Evolutionary conservation across 2,329 filamentous ascomycete species (phyloP).

Genomic region (Botrytis hyacinthi): DNA sequence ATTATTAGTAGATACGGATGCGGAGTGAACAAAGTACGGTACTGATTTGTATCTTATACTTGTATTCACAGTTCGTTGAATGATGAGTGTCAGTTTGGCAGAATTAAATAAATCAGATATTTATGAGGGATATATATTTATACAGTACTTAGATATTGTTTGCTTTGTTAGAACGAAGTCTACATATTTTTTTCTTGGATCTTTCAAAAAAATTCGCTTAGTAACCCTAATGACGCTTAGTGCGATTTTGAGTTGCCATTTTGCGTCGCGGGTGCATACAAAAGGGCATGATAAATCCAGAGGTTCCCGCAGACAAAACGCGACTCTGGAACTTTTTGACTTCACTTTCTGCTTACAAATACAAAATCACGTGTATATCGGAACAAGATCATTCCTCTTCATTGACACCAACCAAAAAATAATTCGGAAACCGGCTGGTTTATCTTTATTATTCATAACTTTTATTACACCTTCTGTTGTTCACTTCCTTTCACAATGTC

Average conservation of each 20-base stretch:
- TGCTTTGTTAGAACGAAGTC: not conserved
- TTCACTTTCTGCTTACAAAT: constrained; percentile 5
- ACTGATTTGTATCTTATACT: not conserved
- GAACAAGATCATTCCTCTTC: not conserved
- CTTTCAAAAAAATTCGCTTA: not conserved
- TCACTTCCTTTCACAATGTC: constrained; percentile 49
- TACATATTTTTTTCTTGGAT: not conserved
- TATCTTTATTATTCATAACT: not conserved
- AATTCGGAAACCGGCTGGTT: not conserved
- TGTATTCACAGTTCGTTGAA: not conserved
- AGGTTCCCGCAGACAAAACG: constrained; percentile 15
- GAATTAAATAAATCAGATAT: not conserved
- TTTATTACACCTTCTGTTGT: not conserved
- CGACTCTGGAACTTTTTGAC: constrained; percentile 17
- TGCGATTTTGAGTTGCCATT: constrained; percentile 11
- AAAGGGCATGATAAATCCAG: constrained; percentile 16
- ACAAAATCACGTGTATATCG: not conserved
- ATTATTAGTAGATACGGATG: not conserved
- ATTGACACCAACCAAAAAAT: not conserved
- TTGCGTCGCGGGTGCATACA: constrained; percentile 11
- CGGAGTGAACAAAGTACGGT: not conserved
- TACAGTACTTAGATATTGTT: not conserved
- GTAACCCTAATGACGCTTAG: constrained; percentile 12
- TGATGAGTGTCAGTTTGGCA: not conserved
- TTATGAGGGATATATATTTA: not conserved